A percentile compares a stretch with the other conserved stretches of the same genome.
These are phyloP conservation scores for Agastache rugosa DNA, from an alignment of 257 asterid genomes.

Conservation along the genomic window DNA sequence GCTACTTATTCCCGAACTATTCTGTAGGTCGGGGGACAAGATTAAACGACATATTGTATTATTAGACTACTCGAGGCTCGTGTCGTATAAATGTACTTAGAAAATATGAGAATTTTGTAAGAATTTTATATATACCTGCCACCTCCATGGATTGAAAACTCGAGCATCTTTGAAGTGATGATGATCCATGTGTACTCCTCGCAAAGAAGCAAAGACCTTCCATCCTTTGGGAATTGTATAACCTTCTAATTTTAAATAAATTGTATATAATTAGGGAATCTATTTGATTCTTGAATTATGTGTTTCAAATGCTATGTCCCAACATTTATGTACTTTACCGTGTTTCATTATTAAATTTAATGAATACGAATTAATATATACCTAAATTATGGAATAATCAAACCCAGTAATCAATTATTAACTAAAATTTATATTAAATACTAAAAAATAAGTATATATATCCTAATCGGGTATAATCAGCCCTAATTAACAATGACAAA, in stretches of 20 bases:
- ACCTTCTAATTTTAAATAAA: conserved; percentile 41
- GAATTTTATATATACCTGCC: conserved; percentile 61
- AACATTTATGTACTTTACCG: no score
- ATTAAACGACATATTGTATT: background rate
- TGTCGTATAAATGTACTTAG: background rate
- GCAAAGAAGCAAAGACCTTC: conserved; percentile 82
- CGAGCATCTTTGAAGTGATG: conserved; percentile 86
- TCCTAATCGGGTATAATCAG: no score
- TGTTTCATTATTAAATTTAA: no score
- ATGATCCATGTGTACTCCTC: conserved; percentile 89
- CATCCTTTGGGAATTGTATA: conserved; percentile 89
- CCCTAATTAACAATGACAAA: no score
- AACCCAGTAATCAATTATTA: no score
- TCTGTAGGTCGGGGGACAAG: conserved; percentile 35
- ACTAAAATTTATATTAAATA: no score
- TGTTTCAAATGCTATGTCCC: no score
- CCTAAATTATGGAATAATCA: no score
- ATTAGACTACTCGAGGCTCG: background rate
- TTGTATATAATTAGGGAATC: background rate
- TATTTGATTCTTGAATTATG: background rate
- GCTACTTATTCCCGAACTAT: conserved; percentile 40
- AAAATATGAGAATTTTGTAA: no score
- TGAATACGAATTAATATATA: no score
- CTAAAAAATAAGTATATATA: no score
- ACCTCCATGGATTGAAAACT: conserved; percentile 95